Conservation (phyloP, 495 filamentous ascomycete species). For the Annulohypoxylon stygium region DNA sequence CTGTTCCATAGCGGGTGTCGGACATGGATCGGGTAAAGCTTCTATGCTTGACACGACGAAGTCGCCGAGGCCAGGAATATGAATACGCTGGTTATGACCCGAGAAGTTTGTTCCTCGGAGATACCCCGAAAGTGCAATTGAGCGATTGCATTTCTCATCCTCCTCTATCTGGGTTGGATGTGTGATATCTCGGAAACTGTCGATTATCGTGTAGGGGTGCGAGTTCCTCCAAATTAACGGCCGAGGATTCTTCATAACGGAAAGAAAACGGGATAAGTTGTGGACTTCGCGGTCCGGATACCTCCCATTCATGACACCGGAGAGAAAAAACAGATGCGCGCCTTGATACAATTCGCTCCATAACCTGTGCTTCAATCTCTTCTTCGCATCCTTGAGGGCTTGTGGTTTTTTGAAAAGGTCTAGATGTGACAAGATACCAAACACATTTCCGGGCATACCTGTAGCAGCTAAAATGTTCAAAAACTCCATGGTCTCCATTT, state of each 20-base stretch:
- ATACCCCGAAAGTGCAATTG: constrained; percentile 92
- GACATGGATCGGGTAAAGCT: constrained; percentile 91
- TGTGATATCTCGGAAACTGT: constrained; percentile 94
- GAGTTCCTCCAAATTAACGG: constrained; percentile 97
- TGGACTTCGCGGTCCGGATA: constrained; percentile 98
- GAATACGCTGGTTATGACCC: constrained; percentile 84
- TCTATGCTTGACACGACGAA: constrained; percentile 87
- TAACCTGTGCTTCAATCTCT: constrained; percentile 92
- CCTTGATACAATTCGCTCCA: constrained; percentile 98
- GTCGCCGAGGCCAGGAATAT: constrained; percentile 96
- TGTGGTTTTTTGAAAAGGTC: constrained; percentile 95
- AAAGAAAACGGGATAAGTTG: constrained; percentile 93
- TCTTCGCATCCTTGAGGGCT: constrained; percentile 89
- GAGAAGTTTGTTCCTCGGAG: constrained; percentile 96
- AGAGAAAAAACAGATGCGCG: constrained; percentile 95
- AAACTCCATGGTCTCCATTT: constrained; percentile 99
- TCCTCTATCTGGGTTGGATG: constrained; percentile 90
- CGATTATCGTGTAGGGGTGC: constrained; percentile 92
- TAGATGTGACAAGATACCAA: constrained; percentile 95
- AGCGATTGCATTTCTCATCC: constrained; percentile 88
- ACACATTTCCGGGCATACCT: constrained; percentile 98
- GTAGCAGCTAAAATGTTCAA: constrained; percentile 88
- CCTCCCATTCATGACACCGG: constrained; percentile 92
- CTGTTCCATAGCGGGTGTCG: constrained; percentile 91
- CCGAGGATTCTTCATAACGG: constrained; percentile 98